Evolutionary conservation across 441 rosid genomes (phyloP).

Genomic region (Capsella rubella): DNA sequence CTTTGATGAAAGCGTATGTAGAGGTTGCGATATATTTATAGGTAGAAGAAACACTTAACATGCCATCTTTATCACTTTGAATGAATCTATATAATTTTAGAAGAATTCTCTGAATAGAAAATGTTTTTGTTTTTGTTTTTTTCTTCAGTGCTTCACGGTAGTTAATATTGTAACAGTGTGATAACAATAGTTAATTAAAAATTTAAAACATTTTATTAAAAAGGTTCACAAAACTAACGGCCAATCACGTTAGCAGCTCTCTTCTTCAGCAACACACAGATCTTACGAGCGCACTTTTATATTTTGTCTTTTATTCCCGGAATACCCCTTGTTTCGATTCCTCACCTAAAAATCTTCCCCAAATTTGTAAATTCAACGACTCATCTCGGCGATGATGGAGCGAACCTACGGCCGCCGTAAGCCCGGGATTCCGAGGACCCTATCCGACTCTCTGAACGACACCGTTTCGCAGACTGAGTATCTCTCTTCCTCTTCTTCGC

Average conservation of each 20-base stretch:
- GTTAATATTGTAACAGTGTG: neutral
- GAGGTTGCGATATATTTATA: conserved; percentile 8
- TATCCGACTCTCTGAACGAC: conserved; percentile 58
- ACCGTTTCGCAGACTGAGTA: conserved; percentile 49
- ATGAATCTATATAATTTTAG: neutral
- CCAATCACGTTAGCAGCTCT: conserved; percentile 29
- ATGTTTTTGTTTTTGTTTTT: no score
- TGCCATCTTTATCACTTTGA: neutral
- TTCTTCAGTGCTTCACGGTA: neutral
- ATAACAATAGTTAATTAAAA: neutral
- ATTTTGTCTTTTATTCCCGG: conserved; percentile 32
- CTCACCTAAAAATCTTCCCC: conserved; percentile 41
- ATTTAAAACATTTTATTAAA: neutral
- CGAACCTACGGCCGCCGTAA: conserved; percentile 95
- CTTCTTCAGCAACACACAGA: neutral
- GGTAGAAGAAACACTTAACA: neutral
- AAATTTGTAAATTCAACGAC: conserved; percentile 30
- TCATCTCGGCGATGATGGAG: conserved; percentile 64
- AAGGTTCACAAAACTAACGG: conserved; percentile 12
- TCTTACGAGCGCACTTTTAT: conserved; percentile 17
- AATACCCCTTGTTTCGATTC: conserved; percentile 56
- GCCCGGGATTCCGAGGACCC: conserved; percentile 54
- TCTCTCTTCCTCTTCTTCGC: conserved; percentile 56
- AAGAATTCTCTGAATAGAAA: neutral
- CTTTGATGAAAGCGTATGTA: neutral